These are phyloP conservation scores for Colletotrichum sidae DNA, from an alignment of 2,329 filamentous ascomycete species.

Conservation along the genomic window DNA sequence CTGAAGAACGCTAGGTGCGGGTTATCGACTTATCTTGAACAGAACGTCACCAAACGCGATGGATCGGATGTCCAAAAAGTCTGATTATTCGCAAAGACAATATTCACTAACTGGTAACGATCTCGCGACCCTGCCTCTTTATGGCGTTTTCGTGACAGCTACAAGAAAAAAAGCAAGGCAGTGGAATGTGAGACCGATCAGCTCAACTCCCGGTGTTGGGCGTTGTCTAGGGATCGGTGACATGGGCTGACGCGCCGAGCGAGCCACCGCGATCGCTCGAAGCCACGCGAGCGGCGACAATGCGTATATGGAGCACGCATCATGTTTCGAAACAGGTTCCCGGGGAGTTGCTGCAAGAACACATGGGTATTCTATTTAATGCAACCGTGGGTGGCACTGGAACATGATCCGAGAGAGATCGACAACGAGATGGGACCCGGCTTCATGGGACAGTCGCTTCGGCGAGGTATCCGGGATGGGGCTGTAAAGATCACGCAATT, in stretches of 20 bases:
- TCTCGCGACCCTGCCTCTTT: too few species aligned
- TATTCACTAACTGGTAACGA: too few species aligned
- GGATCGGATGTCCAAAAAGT: neutral
- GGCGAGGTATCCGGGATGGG: slow-evolving; percentile 16
- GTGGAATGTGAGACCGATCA: slow-evolving; percentile 15
- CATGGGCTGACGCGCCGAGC: neutral
- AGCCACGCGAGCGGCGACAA: neutral
- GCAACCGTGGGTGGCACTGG: slow-evolving; percentile 6
- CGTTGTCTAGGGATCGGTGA: neutral
- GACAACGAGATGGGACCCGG: slow-evolving; percentile 8
- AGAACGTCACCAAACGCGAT: too few species aligned
- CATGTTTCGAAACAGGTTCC: slow-evolving; percentile 21
- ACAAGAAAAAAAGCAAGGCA: neutral
- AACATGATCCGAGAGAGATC: slow-evolving; percentile 29
- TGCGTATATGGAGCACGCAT: too few species aligned
- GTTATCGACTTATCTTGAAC: neutral
- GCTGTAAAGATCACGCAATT: slow-evolving; percentile 25
- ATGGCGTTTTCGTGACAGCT: too few species aligned
- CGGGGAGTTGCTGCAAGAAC: slow-evolving; percentile 11
- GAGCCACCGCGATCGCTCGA: neutral
- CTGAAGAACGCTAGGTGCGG: neutral
- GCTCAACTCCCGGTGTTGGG: neutral
- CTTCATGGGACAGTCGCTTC: neutral
- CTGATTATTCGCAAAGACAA: too few species aligned
- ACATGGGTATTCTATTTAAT: neutral